Conservation (phyloP, 2,329 filamentous ascomycete genomes). For the Calycina herbarum region DNA sequence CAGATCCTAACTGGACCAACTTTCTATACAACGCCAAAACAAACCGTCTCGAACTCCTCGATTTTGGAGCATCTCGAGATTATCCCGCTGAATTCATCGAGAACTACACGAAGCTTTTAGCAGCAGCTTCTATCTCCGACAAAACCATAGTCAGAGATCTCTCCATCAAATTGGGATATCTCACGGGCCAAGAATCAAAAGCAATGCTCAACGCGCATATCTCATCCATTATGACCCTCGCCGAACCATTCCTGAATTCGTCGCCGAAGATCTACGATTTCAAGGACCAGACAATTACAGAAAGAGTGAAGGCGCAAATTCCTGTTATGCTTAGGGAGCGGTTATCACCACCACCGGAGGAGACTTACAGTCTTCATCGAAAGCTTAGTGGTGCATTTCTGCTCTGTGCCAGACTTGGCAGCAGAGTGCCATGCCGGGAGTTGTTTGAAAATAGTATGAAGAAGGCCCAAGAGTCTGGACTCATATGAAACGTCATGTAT, state of each 20-base stretch:
- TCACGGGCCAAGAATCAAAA: constrained; percentile 84
- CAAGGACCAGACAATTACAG: constrained; percentile 90
- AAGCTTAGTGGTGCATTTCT: constrained; percentile 95
- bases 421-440: constrained; percentile 75
- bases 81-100: constrained; percentile 78
- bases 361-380: constrained; percentile 93
- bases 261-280: constrained; percentile 91
- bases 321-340: constrained; percentile 91
- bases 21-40: constrained; percentile 81
- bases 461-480: constrained; percentile 22
- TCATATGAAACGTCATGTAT: background rate
- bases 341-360: constrained; percentile 87
- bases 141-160: constrained; percentile 61
- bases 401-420: constrained; percentile 83
- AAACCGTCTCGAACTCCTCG: constrained; percentile 81
- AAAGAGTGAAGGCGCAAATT: constrained; percentile 83
- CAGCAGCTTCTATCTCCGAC: constrained; percentile 75
- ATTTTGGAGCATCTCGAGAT: constrained; percentile 90
- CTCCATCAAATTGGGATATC: constrained; percentile 79
- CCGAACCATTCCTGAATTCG: constrained; percentile 79
- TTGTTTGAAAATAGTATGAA: constrained; percentile 62
- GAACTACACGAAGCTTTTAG: constrained; percentile 77
- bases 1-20: constrained; percentile 99
- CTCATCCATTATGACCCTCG: constrained; percentile 83
- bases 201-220: constrained; percentile 89